phyloP scores from a whole-genome alignment of 2,329 filamentous ascomycete species.

The Dissoconium aciculare region DNA sequence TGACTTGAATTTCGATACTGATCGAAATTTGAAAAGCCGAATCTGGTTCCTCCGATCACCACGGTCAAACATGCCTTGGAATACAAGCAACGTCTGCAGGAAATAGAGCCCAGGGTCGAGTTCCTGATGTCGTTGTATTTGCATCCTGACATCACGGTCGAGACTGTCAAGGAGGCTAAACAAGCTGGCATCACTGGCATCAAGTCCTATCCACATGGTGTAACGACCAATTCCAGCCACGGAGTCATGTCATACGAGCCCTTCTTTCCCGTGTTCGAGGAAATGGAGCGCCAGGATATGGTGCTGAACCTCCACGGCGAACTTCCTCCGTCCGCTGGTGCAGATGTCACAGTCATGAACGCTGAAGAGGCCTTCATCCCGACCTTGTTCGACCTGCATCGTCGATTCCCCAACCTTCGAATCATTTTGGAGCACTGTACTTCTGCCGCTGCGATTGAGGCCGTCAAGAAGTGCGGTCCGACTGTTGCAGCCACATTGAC shows the following conservation, averaged over 20 bases:
- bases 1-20: background rate
- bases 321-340: conserved; percentile 41
- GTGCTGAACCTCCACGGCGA: conserved; percentile 93
- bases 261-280: conserved; percentile 69
- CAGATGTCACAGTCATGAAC: conserved; percentile 38
- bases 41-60: conserved; percentile 36
- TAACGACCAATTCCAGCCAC: conserved; percentile 46
- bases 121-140: conserved; percentile 40
- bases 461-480: conserved; percentile 61
- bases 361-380: conserved; percentile 69
- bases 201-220: conserved; percentile 50
- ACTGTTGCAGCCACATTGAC: conserved; percentile 72
- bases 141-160: conserved; percentile 34
- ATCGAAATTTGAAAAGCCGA: conserved; percentile 26
- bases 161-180: conserved; percentile 54
- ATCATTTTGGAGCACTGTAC: conserved; percentile 72
- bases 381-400: conserved; percentile 57
- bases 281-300: conserved; percentile 72
- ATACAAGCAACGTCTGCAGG: conserved; percentile 30
- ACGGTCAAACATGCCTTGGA: conserved; percentile 33
- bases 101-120: conserved; percentile 34
- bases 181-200: conserved; percentile 56
- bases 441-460: conserved; percentile 63
- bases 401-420: conserved; percentile 55
- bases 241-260: conserved; percentile 55